phyloP scores from a whole-genome alignment of 1,284 basidiomycete species.

The Apiotrichum montevideense region DNA sequence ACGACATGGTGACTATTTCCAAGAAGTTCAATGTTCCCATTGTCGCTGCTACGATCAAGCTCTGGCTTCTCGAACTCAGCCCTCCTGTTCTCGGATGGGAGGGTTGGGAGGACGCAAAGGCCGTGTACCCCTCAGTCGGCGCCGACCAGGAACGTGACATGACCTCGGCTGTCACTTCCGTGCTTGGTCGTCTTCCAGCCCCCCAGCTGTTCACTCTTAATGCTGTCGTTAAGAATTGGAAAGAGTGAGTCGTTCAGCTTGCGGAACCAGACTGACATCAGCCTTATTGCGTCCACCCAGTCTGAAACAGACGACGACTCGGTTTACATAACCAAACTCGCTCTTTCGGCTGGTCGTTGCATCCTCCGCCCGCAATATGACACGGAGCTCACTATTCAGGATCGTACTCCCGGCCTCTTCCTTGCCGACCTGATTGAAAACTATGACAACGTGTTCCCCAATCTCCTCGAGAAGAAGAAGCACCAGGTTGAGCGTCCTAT shows the following conservation, averaged over 20 bases:
- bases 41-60: slow-evolving; percentile 68
- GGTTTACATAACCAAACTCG: slow-evolving; percentile 76
- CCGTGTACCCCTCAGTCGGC: slow-evolving; percentile 69
- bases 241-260: slow-evolving; percentile 52
- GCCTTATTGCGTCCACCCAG: slow-evolving; percentile 63
- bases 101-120: slow-evolving; percentile 81
- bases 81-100: slow-evolving; percentile 71
- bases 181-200: slow-evolving; percentile 67
- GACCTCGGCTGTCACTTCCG: slow-evolving; percentile 58
- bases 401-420: slow-evolving; percentile 71
- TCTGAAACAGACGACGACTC: slow-evolving; percentile 60
- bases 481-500: slow-evolving; percentile 74
- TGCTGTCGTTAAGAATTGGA: slow-evolving; percentile 69
- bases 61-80: slow-evolving; percentile 80
- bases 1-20: slow-evolving; percentile 58
- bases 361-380: slow-evolving; percentile 77
- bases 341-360: slow-evolving; percentile 74
- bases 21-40: slow-evolving; percentile 79
- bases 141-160: slow-evolving; percentile 59
- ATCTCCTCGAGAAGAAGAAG: slow-evolving; percentile 73
- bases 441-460: slow-evolving; percentile 69
- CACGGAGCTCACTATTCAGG: slow-evolving; percentile 73
- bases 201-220: slow-evolving; percentile 79
- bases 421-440: slow-evolving; percentile 77
- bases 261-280: slow-evolving; percentile 30